Evolutionary conservation across 1,284 basidiomycete species (phyloP).

Genomic region (Moesziomyces globuligerus): DNA sequence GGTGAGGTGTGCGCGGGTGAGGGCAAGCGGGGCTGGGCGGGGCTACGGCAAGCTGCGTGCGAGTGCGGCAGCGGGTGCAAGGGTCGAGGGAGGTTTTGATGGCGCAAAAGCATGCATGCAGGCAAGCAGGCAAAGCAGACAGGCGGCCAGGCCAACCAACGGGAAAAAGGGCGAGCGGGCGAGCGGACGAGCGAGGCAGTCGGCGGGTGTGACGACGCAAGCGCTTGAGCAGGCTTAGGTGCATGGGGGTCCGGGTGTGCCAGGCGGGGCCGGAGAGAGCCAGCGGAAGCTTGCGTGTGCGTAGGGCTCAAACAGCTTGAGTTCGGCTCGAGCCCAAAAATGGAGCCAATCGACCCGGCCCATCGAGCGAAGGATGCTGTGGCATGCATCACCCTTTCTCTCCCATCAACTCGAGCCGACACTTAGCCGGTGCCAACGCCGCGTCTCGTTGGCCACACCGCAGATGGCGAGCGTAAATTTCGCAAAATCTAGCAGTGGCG

Average conservation of each 20-base stretch:
- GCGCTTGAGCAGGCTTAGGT: not conserved
- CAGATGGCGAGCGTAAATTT: too few relatives aligned
- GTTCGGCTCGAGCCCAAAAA: not conserved
- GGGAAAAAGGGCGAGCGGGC: not conserved
- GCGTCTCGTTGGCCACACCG: too few relatives aligned
- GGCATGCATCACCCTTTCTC: too few relatives aligned
- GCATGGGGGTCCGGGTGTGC: not conserved
- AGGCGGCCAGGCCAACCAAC: not conserved
- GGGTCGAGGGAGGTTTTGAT: not conserved
- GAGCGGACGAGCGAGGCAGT: too few relatives aligned
- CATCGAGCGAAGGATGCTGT: too few relatives aligned
- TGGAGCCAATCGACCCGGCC: not conserved
- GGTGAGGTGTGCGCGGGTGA: not conserved
- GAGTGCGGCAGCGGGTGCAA: too few relatives aligned
- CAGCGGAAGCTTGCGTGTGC: not conserved
- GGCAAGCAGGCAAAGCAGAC: too few relatives aligned
- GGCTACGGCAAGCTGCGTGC: too few relatives aligned
- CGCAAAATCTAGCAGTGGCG: too few relatives aligned
- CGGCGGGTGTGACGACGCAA: not conserved
- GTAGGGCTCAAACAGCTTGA: not conserved
- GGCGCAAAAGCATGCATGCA: not conserved
- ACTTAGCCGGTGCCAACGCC: not conserved
- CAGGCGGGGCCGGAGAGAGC: not conserved
- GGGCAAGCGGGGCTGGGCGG: not conserved
- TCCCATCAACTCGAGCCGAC: not conserved